phyloP scores from a whole-genome alignment of 495 filamentous ascomycete genomes.

The Talaromyces nanjingensis region DNA sequence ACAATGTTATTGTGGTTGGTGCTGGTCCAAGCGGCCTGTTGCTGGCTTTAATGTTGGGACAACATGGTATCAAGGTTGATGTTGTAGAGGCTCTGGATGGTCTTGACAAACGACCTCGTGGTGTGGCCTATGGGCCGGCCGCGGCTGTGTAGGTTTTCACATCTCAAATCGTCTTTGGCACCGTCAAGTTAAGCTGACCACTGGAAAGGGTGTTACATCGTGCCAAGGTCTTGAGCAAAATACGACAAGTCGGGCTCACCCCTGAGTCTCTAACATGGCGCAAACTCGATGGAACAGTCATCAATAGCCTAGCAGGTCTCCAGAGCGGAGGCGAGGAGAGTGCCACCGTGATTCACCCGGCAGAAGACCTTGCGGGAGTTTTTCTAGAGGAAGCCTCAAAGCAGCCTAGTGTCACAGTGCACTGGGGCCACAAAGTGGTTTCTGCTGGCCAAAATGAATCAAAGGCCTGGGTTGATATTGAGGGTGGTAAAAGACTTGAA shows the following conservation, averaged over 20 bases:
- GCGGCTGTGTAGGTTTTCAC: not conserved
- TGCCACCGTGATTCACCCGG: constrained; percentile 30
- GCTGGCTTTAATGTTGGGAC: constrained; percentile 46
- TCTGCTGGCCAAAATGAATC: constrained; percentile 43
- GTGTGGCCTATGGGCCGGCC: not conserved
- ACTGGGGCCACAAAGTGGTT: constrained; percentile 43
- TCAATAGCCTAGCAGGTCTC: constrained; percentile 11
- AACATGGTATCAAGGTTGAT: constrained; percentile 41
- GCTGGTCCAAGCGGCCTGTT: constrained; percentile 52
- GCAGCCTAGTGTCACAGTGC: constrained; percentile 34
- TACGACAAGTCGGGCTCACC: constrained; percentile 1
- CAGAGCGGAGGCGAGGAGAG: constrained; percentile 17
- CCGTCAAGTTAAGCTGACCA: not conserved
- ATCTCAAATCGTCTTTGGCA: not conserved
- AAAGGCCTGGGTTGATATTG: constrained; percentile 44
- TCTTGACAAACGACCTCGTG: not conserved
- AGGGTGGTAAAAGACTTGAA: constrained; percentile 32
- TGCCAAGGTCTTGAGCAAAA: not conserved
- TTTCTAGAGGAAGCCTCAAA: constrained; percentile 40
- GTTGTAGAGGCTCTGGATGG: constrained; percentile 36
- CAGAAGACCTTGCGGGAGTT: constrained; percentile 37
- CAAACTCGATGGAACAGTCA: constrained; percentile 31
- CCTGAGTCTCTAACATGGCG: constrained; percentile 40
- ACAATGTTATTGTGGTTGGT: constrained; percentile 57
- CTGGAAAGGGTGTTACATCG: not conserved